Base-by-base conservation (phyloP, 805 yeast species). In the Diddensiella transvaalensis region DNA sequence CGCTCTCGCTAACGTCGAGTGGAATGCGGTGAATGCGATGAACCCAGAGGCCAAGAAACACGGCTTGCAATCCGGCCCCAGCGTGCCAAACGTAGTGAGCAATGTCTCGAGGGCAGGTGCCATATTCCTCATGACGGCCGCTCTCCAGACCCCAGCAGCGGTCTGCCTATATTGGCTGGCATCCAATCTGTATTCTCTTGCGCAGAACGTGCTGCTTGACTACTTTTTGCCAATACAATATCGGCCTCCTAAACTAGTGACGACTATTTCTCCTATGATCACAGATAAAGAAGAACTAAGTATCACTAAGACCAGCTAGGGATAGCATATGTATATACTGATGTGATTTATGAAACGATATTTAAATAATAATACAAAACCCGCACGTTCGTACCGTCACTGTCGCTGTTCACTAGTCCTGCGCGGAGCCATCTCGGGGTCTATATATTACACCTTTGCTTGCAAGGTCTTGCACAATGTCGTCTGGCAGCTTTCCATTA, bases 81-180 rank as follows among this genome's bases (percentile, higher is more conserved):
- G 57, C 10, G 50, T 65, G 17, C 59, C 68, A 3, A 56, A 52
- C 1, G 53, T 59, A n/a, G 36, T 90, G 30, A 74, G 86, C 47
- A 87, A 81, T 52, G 60, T 86, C 1, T 79, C 95, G 2, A 73
- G 96, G 58, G 72, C 87, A 54, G 80, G 91, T 19, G 79, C 86
- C 45, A 80, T 89, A 1, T 80, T 87, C 54, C 72, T 91, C 66
- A 87, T 88, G 84, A 89, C 88, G 3, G 72, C 89, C 17, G 75
- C 96, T 0, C 78, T 89, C 36, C 93, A 89, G 59, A 95, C 96
- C 0, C 96, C 98, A 0, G 71, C 83, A 23, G 87, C 95, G 0
- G 68, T 90, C 30, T 79, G 84, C 0, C 62, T 88, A n/a, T 91
- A 90, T 67, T 91, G 98, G 99, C 75, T 87, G 24, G 80, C 91